Conservation (phyloP, 148 eudicot species). For the Agrostemma githago region DNA sequence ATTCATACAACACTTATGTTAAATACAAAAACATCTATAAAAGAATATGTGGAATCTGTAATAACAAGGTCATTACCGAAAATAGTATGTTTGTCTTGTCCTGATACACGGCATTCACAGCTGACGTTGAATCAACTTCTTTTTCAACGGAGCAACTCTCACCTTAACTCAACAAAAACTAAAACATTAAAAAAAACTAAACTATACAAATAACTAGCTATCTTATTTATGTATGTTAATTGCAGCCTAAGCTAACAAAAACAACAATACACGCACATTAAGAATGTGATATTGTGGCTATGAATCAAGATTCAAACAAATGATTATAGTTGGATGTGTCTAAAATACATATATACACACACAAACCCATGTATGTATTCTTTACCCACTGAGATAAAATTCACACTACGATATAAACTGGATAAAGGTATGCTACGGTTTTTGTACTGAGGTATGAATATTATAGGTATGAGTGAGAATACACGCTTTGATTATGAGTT, state of each 20-base stretch:
- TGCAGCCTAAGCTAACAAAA: conserved; percentile 5
- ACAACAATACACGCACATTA: not conserved
- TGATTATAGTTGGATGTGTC: not conserved
- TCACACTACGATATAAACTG: no score
- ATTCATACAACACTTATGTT: not conserved
- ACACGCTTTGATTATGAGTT: no score
- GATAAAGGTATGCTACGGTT: no score
- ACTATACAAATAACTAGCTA: not conserved
- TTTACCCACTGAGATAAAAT: no score
- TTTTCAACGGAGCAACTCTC: conserved; percentile 98
- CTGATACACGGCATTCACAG: conserved; percentile 89
- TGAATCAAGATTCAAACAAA: not conserved
- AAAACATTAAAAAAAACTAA: not conserved
- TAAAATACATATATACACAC: no score
- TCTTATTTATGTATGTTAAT: not conserved
- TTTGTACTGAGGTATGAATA: no score
- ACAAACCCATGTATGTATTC: no score
- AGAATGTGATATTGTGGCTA: not conserved
- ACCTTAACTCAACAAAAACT: conserved; percentile 38
- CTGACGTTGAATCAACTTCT: conserved; percentile 66
- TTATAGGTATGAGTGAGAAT: no score
- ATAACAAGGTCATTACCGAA: conserved; percentile 51
- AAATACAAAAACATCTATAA: not conserved
- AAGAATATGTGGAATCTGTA: not conserved
- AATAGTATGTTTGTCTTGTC: conserved; percentile 96